phyloP scores from a whole-genome alignment of 2,329 filamentous ascomycete species.

The Arthroderma sp. region DNA sequence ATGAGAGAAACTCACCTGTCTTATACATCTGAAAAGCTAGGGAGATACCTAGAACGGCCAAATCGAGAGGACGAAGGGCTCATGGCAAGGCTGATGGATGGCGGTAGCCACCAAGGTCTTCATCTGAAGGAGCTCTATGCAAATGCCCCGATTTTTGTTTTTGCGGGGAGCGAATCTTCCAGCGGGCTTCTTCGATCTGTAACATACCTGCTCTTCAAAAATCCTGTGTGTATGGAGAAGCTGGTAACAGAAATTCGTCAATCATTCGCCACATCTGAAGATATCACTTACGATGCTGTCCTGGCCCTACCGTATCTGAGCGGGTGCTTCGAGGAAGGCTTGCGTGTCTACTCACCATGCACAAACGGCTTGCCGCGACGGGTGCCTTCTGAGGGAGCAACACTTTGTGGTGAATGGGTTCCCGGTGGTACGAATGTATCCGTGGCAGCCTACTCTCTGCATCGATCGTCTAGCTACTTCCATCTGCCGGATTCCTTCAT shows the following conservation, averaged over 20 bases:
- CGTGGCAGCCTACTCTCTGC: conserved; percentile 19
- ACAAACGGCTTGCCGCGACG: conserved; percentile 20
- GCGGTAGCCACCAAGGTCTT: conserved; percentile 1
- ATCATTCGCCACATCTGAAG: conserved; percentile 11
- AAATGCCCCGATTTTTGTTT: conserved; percentile 11
- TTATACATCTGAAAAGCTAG: conserved; percentile 3
- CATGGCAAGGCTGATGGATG: conserved; percentile 1
- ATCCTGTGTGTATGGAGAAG: conserved; percentile 11
- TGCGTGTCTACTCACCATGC: conserved; percentile 19
- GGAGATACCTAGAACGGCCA: neutral
- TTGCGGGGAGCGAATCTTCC: conserved; percentile 16
- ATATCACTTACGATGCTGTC: conserved; percentile 12
- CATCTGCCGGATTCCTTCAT: conserved; percentile 13
- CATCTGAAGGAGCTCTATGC: conserved; percentile 3
- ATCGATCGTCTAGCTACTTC: conserved; percentile 20
- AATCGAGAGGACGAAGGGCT: neutral
- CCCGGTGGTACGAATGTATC: conserved; percentile 13
- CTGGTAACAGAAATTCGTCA: conserved; percentile 17
- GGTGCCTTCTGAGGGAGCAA: conserved; percentile 17
- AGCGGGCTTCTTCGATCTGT: conserved; percentile 13
- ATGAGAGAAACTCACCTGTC: conserved; percentile 1
- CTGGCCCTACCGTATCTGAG: conserved; percentile 15
- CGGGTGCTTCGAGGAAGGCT: conserved; percentile 16
- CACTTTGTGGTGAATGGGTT: conserved; percentile 16
- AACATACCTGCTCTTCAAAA: conserved; percentile 16